phyloP scores from a whole-genome alignment of 2,329 filamentous ascomycete species.

The Geosmithia morbida region DNA sequence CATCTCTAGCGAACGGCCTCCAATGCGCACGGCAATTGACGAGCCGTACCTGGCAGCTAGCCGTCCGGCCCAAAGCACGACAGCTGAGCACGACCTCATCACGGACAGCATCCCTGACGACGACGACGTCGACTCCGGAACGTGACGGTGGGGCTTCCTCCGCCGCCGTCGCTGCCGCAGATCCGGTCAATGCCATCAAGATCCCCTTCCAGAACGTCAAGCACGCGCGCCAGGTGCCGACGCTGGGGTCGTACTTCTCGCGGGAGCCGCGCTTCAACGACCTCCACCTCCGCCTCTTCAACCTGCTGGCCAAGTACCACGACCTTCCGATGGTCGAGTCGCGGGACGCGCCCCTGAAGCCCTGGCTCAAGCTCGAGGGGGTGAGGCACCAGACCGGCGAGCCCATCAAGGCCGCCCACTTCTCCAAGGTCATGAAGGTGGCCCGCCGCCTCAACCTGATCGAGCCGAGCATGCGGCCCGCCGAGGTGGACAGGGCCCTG shows the following conservation, averaged over 20 bases:
- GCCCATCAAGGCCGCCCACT: conserved; percentile 61
- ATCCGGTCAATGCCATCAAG: conserved; percentile 5
- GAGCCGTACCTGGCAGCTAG: conserved; percentile 4
- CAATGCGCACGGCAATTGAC: conserved; percentile 13
- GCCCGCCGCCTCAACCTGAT: conserved; percentile 76
- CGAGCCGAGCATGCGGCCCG: conserved; percentile 60
- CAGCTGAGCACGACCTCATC: conserved; percentile 5
- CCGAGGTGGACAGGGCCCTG: conserved; percentile 51
- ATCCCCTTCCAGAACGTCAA: conserved; percentile 16
- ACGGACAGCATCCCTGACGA: not conserved
- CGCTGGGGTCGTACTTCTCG: conserved; percentile 90
- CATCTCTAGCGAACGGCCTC: conserved; percentile 16
- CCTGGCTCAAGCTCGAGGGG: conserved; percentile 68
- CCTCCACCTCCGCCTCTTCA: conserved; percentile 58
- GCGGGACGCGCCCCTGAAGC: conserved; percentile 54
- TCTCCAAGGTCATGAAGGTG: conserved; percentile 59
- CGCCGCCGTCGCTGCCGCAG: no score
- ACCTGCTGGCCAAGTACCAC: conserved; percentile 56
- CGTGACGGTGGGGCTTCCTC: no score
- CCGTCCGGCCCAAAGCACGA: conserved; percentile 2
- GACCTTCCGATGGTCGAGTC: conserved; percentile 55
- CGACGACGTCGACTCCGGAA: not conserved
- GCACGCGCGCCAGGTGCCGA: conserved; percentile 63
- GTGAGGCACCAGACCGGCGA: conserved; percentile 62
- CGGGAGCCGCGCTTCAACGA: conserved; percentile 77